Conservation (phyloP, 1,139 yeast species). For the Yamadazyma friedrichii region DNA sequence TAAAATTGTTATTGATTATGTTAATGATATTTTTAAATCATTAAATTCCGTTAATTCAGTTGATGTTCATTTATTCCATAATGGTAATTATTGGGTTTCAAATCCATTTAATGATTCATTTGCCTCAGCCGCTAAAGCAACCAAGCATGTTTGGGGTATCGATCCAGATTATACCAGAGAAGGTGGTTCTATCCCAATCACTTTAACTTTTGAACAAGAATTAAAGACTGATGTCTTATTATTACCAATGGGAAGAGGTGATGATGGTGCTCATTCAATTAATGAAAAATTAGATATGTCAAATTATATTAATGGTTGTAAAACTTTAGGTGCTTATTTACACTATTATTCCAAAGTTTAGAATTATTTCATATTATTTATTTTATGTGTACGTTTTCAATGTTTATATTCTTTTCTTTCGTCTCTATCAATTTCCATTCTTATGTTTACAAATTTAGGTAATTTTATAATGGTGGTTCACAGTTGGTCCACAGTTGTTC, state of each 20-base stretch:
- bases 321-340: conserved; percentile 89
- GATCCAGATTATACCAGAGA: conserved; percentile 97
- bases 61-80: conserved; percentile 79
- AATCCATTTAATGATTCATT: conserved; percentile 92
- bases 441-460: no score
- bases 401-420: no score
- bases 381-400: no score
- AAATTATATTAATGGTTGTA: conserved; percentile 91
- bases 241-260: conserved; percentile 98
- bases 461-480: no score
- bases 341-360: conserved; percentile 67
- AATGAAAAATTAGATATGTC: conserved; percentile 89
- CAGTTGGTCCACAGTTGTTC: no score
- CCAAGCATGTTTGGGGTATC: conserved; percentile 89
- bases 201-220: conserved; percentile 85
- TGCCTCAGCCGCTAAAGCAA: conserved; percentile 92
- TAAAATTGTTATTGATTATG: conserved; percentile 69
- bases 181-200: conserved; percentile 97
- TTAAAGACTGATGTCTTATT: conserved; percentile 82
- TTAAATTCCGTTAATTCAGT: conserved; percentile 75
- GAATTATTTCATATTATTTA: no score
- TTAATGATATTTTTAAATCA: conserved; percentile 61
- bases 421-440: no score
- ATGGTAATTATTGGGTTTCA: conserved; percentile 94
- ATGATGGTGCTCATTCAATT: conserved; percentile 98